phyloP scores from a whole-genome alignment of 306 rosid genomes.

The Vachellia collinsii region DNA sequence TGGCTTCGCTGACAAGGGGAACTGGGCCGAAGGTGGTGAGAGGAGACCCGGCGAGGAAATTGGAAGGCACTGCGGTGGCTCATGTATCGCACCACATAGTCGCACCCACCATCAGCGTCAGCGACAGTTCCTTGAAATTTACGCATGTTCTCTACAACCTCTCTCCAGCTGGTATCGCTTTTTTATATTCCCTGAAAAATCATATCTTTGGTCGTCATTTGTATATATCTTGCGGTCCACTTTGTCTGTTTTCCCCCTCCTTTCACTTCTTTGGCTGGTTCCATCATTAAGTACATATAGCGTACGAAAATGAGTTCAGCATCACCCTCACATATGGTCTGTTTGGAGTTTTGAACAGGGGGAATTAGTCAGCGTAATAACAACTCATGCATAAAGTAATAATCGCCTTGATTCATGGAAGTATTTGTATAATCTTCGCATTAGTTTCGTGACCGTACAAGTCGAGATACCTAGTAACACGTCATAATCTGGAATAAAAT shows the following conservation, averaged over 20 bases:
- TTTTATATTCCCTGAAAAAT: not conserved
- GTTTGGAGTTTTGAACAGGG: not conserved
- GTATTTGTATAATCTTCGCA: not conserved
- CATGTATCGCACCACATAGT: conserved; percentile 52
- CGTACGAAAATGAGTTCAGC: conserved; percentile 18
- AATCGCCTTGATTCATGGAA: not conserved
- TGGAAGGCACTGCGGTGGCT: conserved; percentile 33
- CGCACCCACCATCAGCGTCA: conserved; percentile 62
- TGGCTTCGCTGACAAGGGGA: conserved; percentile 91
- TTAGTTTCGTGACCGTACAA: not conserved
- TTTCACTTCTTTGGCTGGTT: not conserved
- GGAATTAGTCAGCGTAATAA: not conserved
- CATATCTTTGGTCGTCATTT: not conserved
- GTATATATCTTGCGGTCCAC: not conserved
- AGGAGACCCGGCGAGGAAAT: conserved; percentile 72
- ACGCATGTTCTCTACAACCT: conserved; percentile 92
- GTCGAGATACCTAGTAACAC: not conserved
- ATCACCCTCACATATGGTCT: not conserved
- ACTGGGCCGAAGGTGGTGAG: conserved; percentile 88
- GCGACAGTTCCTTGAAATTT: conserved; percentile 86
- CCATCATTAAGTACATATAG: not conserved
- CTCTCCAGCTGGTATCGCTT: conserved; percentile 79
- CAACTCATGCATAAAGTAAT: not conserved
- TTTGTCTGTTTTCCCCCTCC: not conserved
- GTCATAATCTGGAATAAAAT: not conserved